Percentiles rank a stretch among this genome's conserved stretches.
These are phyloP conservation scores for Hygrocybe coccinea DNA, from an alignment of 768 basidiomycete species.

Conservation along the genomic window DNA sequence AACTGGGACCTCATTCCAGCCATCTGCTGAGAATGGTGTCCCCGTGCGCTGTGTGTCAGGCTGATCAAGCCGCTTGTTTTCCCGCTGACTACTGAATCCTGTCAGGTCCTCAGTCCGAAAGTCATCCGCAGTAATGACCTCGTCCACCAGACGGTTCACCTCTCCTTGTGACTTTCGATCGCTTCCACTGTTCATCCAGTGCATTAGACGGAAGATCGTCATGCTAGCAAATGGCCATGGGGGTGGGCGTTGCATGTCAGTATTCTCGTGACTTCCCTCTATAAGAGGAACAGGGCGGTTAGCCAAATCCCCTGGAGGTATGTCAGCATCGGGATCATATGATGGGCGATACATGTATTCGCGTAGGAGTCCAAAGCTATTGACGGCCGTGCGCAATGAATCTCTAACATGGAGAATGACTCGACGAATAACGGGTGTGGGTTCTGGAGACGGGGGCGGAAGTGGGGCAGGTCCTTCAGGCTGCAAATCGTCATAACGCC, in stretches of 20 bases:
- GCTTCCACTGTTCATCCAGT: constrained; percentile 27
- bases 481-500: not conserved
- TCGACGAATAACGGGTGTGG: not conserved
- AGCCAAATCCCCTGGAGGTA: constrained; percentile 17
- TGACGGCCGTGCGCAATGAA: constrained; percentile 9
- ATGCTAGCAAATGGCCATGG: constrained; percentile 22
- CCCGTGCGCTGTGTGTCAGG: not conserved
- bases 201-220: constrained; percentile 20
- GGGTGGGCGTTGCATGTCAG: not conserved
- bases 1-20: constrained; percentile 16
- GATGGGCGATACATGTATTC: constrained; percentile 19
- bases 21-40: constrained; percentile 10
- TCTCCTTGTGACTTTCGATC: constrained; percentile 24
- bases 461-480: constrained; percentile 1
- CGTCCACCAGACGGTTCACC: constrained; percentile 22
- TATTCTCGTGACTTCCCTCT: not conserved
- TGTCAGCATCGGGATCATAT: constrained; percentile 15
- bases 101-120: constrained; percentile 19
- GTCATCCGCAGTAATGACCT: constrained; percentile 17
- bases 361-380: constrained; percentile 17
- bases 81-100: constrained; percentile 13
- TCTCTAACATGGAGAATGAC: constrained; percentile 18
- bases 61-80: constrained; percentile 15
- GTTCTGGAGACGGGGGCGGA: not conserved
- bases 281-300: constrained; percentile 7